These are phyloP conservation scores for Neoboletus magnificus DNA, from an alignment of 768 basidiomycete species.

Conservation along the genomic window DNA sequence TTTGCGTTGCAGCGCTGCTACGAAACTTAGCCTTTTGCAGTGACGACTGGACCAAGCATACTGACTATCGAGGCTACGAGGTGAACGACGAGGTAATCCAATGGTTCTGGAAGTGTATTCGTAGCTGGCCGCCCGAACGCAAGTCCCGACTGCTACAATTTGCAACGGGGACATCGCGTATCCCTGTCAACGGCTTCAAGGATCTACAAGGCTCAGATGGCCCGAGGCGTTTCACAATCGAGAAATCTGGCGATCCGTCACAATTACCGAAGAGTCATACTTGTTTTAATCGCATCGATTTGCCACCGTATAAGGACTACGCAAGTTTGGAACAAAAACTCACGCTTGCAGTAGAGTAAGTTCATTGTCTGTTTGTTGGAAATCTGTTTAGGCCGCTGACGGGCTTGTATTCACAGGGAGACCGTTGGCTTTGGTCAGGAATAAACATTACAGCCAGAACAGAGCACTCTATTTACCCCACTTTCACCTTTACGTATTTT, in stretches of 20 bases:
- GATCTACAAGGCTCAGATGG: slow-evolving; percentile 98
- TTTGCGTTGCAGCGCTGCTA: background rate
- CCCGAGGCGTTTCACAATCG: slow-evolving; percentile 95
- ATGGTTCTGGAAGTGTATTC: slow-evolving; percentile 99
- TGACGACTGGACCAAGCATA: slow-evolving; percentile 99
- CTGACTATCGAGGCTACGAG: slow-evolving; percentile 96
- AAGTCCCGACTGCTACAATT: slow-evolving; percentile 96
- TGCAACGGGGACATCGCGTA: slow-evolving; percentile 94
- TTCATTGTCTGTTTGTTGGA: slow-evolving; percentile 20
- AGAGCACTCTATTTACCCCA: slow-evolving; percentile 14
- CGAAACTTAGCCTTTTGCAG: slow-evolving; percentile 33
- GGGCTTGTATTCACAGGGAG: slow-evolving; percentile 50
- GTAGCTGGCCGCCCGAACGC: slow-evolving; percentile 96
- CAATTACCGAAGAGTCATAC: slow-evolving; percentile 96
- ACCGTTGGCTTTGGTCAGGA: slow-evolving; percentile 95
- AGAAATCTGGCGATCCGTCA: slow-evolving; percentile 95
- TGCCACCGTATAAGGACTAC: slow-evolving; percentile 98
- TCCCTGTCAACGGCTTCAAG: slow-evolving; percentile 98
- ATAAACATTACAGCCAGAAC: slow-evolving; percentile 37
- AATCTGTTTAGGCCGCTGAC: slow-evolving; percentile 15
- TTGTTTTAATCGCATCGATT: slow-evolving; percentile 95
- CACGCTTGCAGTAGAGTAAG: slow-evolving; percentile 90
- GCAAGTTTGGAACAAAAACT: slow-evolving; percentile 92
- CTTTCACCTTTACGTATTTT: background rate
- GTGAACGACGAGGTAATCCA: slow-evolving; percentile 95